Conservation (phyloP, 805 yeast species). For the Starmerella sirachaensis region DNA sequence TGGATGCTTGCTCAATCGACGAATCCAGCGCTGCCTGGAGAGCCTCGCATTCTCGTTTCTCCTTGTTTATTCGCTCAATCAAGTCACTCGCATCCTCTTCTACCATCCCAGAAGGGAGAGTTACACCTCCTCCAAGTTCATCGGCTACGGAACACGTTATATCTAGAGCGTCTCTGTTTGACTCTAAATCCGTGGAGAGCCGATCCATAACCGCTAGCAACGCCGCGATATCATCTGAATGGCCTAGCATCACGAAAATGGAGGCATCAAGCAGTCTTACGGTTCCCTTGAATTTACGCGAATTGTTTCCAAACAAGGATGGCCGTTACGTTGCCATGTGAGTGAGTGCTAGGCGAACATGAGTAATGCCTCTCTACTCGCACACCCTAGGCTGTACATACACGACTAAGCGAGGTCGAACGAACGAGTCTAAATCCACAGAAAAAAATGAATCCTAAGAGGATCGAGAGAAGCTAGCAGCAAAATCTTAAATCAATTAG, state of each 20-base stretch:
- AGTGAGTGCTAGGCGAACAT: too few species aligned
- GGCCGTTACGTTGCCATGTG: too few species aligned
- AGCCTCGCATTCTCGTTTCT: conserved; percentile 9
- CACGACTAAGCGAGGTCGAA: too few species aligned
- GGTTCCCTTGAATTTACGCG: too few species aligned
- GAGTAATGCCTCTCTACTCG: too few species aligned
- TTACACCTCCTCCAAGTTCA: conserved; percentile 15
- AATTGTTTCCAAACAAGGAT: too few species aligned
- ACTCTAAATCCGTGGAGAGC: conserved; percentile 17
- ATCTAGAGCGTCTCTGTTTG: conserved; percentile 21
- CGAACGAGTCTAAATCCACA: too few species aligned
- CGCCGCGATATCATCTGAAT: conserved; percentile 24
- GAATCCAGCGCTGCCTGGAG: conserved; percentile 4
- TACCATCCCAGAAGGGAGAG: conserved; percentile 14
- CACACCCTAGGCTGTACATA: too few species aligned
- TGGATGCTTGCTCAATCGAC: neutral
- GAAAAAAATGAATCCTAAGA: too few species aligned
- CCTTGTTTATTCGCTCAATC: conserved; percentile 5
- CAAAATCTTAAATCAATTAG: too few species aligned
- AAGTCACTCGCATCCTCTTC: conserved; percentile 7
- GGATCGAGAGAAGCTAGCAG: too few species aligned
- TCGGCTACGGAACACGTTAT: conserved; percentile 17
- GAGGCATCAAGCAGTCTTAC: too few species aligned
- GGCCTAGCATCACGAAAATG: conserved; percentile 18
- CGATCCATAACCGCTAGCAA: conserved; percentile 21